Base-by-base conservation (phyloP, 768 basidiomycete species). In the Mycena sanguinolenta region DNA sequence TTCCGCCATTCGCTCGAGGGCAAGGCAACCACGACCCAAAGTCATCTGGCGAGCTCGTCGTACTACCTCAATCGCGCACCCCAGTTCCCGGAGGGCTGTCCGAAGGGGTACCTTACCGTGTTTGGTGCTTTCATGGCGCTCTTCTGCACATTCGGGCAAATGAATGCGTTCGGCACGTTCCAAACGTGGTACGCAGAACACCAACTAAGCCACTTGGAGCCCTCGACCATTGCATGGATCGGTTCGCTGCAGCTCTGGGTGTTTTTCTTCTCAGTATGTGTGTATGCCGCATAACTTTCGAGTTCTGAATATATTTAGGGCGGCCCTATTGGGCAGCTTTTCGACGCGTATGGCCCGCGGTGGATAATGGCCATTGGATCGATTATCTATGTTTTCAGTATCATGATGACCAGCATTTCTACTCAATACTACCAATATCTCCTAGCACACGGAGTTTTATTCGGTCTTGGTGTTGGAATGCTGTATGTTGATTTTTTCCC, bases 101-200 rank as follows among this genome's bases (percentile, higher is more conserved):
- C 76, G 38, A 79, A 77, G 73, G 82, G 81, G 19, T 82, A 81
- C 80, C 75, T 92, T 19, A 84, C 88, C 2, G 87, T 93, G 42
- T 75, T 88, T 49, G 92, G 92, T 0, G 90, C 90, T 0, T 91
- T 90, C 77, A 76, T 91, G 30, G 88, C 89, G 10, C 82, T 93
- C 10, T 89, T 92, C 79, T 90, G 87, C 76, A 89, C 90, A 2
- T 92, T 93, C 76, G 92, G 92, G 12, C 90, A 89, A 73, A 88
- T 92, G 82, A 90, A 84, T 61, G 87, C 91, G 53, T 93, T 92
- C 71, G 92, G 92, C 19, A 91, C 90, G 49, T 93, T 89, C 77
- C 90, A 92, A 77, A 79, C 88, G 16, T 92, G 89, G 88, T 93
- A 93, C 73, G 82, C 85, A 13, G 79, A 78, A 17, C 88, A 93